Evolutionary conservation across 371 early-diverging fungal genomes (phyloP), one percentile per base, ranked within the genome.

Genomic region (Actinomortierella wolfii): DNA sequence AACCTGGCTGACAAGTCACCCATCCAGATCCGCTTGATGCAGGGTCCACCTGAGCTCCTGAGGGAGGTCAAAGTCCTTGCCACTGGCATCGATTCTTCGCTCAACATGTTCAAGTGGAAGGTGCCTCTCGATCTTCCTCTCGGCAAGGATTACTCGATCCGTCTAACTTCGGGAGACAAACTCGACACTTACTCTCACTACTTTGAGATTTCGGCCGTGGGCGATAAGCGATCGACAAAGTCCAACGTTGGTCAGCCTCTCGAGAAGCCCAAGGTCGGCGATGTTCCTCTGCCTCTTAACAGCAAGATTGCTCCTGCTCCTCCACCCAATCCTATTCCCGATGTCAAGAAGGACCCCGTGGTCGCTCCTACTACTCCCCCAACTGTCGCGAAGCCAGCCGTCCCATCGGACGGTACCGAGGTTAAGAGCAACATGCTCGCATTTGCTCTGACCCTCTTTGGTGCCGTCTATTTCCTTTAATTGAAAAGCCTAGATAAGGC

Each of bases 131-230:
- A 62, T 0, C 42, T 67, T 20, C 5, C 50, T 2, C 67, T 67
- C 21, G 59, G 60, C 17, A 63, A 54, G 47, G 67, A 67, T 54
- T 67, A 67, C 51, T 47, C 67, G 2, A 74, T 74, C 47, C 74
- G 74, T 46, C 34, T 74, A 3, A 39, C 54, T 11, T 57, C 66
- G 25, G 49, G 40, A 5, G 55, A 51, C 6, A 41, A 59, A 2
- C 13, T 67, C 11, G 67, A 74, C 24, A 64, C 74, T 2, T 74
- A 74, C 51, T 74, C 74, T 11, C 74, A 67, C 28, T 74, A 74
- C 58, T 74, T 74, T 74, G 74, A 74, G 45, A 17, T 74, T 15
- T 57, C 42, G 45, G 25, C 21, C 26, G 59, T 56, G 1, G 74
- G 67, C 14, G 74, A 73, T 24, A 45, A 59, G 2, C 67, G 74